Base-by-base conservation (phyloP, 257 asterid genomes). In the Solanum sitiens region DNA sequence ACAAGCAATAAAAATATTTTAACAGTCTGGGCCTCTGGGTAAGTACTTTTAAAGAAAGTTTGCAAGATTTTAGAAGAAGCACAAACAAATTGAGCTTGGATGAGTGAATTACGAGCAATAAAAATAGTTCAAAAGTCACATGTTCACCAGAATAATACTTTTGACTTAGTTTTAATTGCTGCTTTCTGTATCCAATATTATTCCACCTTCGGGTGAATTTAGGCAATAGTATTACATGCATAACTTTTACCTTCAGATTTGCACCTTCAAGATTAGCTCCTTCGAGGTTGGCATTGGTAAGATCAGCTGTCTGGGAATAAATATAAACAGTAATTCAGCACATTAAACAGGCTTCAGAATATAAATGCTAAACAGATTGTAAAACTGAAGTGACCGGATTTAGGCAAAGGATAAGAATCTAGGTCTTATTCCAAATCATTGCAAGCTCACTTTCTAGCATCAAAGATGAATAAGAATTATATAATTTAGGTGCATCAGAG, bases 201-300 rank as follows among this genome's bases (percentile, higher is more conserved):
- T 44, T 20, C 1, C 47, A 73, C 82, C 50, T 73, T 37, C 14
- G 4, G 82, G 47, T 37, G 82, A 73, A 37, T 73, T 37, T 73
- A 73, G 45, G 16, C 82, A 20, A 73, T 35, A 73, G 23, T 75
- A 89, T 32, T 44, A 56, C 83, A 82, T 39, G 71, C 4, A 65
- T 42, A 77, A 84, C 13, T 35, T 87, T 88, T 89, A 94, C 99
- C 99, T 96, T 96, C 88, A 96, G 91, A 91, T 96, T 96, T 89
- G 99, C 99, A 87, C 99, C 99, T 91, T 96, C 99, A 75, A 96
- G 93, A 92, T 94, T 95, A 83, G 99, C 98, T 89, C 98, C 99
- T 93, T 96, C 98, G 91, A 96, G 92, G 94, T 96, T 96, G 91
- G 99, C 99, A 94, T 96, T 96, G 74, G 98, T 95, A 39, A 96